A percentile compares a stretch with the other conserved stretches of the same genome.
Conservation (phyloP, 805 yeast genomes). For the Peterozyma xylosa region DNA sequence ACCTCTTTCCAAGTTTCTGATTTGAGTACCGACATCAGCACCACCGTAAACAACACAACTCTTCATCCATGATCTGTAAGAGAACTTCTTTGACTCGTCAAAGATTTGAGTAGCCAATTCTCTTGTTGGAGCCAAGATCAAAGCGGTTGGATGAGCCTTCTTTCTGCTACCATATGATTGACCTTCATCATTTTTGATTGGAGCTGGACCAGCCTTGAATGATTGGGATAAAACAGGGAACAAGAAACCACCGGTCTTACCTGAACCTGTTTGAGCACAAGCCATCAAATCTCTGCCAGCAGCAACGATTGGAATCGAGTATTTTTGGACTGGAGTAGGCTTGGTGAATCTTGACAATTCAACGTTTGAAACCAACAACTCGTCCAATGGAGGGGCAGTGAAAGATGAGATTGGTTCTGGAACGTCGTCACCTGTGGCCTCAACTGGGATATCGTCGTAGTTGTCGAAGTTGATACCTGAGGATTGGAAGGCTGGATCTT, state of each 20-base stretch:
- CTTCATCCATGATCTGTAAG: constrained; percentile 97
- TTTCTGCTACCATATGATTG: constrained; percentile 42
- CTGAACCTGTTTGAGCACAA: constrained; percentile 98
- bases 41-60: constrained; percentile 98
- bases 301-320: constrained; percentile 87
- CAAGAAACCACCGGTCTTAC: constrained; percentile 99
- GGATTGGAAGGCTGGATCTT: constrained; percentile 72
- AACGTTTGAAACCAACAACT: constrained; percentile 79
- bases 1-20: constrained; percentile 84
- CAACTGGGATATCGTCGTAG: constrained; percentile 98
- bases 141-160: constrained; percentile 90
- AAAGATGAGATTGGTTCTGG: constrained; percentile 90
- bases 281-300: constrained; percentile 92
- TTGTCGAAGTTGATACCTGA: constrained; percentile 98
- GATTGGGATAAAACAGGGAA: constrained; percentile 96
- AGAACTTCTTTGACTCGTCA: constrained; percentile 92
- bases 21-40: constrained; percentile 85
- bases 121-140: constrained; percentile 98
- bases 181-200: constrained; percentile 35
- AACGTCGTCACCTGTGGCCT: constrained; percentile 90
- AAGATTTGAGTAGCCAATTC: constrained; percentile 95
- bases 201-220: constrained; percentile 80
- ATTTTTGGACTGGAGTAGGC: constrained; percentile 96
- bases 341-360: constrained; percentile 81
- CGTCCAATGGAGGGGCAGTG: constrained; percentile 88